Evolutionary conservation across 495 filamentous ascomycete genomes (phyloP).

Genomic region (Penicillium nucicola): DNA sequence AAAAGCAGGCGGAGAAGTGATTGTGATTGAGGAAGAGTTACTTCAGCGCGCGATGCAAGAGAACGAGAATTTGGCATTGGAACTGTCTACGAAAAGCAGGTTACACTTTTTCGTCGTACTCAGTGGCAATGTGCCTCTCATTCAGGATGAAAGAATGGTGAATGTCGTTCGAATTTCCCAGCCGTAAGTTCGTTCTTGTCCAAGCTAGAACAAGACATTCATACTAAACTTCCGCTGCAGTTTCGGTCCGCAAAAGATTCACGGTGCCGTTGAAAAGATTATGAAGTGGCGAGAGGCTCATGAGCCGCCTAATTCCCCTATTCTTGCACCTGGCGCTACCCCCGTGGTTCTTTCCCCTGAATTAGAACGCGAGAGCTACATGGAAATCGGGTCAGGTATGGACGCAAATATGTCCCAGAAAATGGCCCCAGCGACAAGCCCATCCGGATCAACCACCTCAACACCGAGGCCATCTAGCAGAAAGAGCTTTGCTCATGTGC

Average conservation of each 20-base stretch:
- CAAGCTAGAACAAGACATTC: neutral
- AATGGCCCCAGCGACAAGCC: neutral
- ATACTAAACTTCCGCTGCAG: slow-evolving; percentile 16
- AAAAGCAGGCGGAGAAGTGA: slow-evolving; percentile 25
- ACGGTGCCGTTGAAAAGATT: slow-evolving; percentile 20
- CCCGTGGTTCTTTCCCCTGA: neutral
- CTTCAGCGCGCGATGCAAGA: slow-evolving; percentile 8
- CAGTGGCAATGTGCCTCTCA: slow-evolving; percentile 14
- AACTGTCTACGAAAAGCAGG: neutral
- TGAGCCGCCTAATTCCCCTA: slow-evolving; percentile 2
- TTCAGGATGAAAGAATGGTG: neutral
- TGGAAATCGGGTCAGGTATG: neutral
- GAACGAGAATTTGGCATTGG: slow-evolving; percentile 8
- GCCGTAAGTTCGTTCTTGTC: slow-evolving; percentile 21
- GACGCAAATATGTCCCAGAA: slow-evolving; percentile 5
- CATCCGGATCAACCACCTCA: neutral
- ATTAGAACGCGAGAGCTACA: neutral
- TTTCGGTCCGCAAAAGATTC: slow-evolving; percentile 33
- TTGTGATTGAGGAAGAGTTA: slow-evolving; percentile 27
- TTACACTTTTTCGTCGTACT: slow-evolving; percentile 31
- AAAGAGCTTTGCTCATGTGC: slow-evolving; percentile 21
- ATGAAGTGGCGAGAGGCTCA: slow-evolving; percentile 10
- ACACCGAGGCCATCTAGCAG: slow-evolving; percentile 1
- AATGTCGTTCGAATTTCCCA: slow-evolving; percentile 27
- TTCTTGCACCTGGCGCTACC: neutral